Evolutionary conservation across 1,284 basidiomycete genomes (phyloP), one percentile per base, ranked within the genome.

Genomic region (Cryptococcus wingfieldii): DNA sequence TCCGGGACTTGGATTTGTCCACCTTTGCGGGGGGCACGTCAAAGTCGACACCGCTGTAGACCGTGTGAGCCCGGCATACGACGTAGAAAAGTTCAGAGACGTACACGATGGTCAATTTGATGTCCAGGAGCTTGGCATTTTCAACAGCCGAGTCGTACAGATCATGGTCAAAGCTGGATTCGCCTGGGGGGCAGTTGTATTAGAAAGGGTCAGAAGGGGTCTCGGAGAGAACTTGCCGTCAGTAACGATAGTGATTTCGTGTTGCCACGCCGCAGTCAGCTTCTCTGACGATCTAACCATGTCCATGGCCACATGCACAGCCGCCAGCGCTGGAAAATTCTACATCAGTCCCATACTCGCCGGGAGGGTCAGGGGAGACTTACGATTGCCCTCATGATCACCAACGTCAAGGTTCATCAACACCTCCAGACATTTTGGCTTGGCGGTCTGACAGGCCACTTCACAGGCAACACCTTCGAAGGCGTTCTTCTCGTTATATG

Each of bases 291-390:
- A 63, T 38, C 69, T 67, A 28, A 77, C 68, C 13, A 89, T 87
- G 72, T 93, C 86, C 51, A 92, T 83, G 1, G 83, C 89, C 12
- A 94, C 90, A 60, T 95, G 86, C 39, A 96, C 76, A 2, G 86
- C 91, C 63, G 93, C 90, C 49, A 96, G 81, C 4, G 92, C 91
- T 95, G 63, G 19, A 42, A 42, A 12, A 42, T 42, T 2, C 8
- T 42, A 13, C 38, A n/a, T 42, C 41, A 42, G 41, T 42, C 19
- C 23, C 9, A 23, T 42, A n/a, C 8, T 14, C 16, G 41, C 19
- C 41, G 1, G 14, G 10, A 45, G 9, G n/a, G 46, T 4, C 12
- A 5, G 23, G 8, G 14, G 4, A 25, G 2, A 60, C 74, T 61
- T 56, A 77, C 72, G 68, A 59, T 64, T 77, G 5, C 71, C 72